Conservation (phyloP, 495 filamentous ascomycete species). For the Xylaria bambusicola region DNA sequence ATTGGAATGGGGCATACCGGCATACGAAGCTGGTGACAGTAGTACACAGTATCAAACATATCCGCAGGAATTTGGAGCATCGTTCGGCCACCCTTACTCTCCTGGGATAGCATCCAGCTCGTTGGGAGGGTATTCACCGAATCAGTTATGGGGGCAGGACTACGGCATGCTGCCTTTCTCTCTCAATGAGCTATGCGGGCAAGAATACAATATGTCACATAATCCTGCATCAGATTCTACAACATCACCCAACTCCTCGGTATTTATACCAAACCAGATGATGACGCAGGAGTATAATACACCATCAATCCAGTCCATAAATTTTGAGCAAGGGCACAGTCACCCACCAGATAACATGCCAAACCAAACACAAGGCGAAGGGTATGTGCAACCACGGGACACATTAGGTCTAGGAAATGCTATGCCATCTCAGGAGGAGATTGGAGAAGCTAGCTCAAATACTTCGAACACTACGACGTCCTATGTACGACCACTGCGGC, state of each 20-base stretch:
- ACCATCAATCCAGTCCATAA: neutral
- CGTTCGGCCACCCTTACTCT: neutral
- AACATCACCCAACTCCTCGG: neutral
- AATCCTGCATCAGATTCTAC: neutral
- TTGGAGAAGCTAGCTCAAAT: no score
- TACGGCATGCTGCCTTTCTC: neutral
- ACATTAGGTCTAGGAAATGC: neutral
- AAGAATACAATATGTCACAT: neutral
- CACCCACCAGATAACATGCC: neutral
- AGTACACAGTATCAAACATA: neutral
- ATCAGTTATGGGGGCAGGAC: neutral
- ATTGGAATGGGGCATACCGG: neutral
- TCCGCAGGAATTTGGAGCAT: neutral
- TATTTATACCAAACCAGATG: neutral
- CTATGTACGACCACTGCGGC: neutral
- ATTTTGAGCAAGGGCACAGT: neutral
- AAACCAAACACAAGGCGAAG: neutral
- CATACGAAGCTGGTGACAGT: neutral
- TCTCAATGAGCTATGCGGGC: neutral
- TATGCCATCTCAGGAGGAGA: neutral
- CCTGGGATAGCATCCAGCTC: neutral
- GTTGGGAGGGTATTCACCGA: neutral
- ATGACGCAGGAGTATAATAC: neutral
- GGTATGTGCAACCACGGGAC: neutral
- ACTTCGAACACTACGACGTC: neutral